Base-by-base conservation (phyloP, 257 asterid genomes). In the Thymus mandschuricus region DNA sequence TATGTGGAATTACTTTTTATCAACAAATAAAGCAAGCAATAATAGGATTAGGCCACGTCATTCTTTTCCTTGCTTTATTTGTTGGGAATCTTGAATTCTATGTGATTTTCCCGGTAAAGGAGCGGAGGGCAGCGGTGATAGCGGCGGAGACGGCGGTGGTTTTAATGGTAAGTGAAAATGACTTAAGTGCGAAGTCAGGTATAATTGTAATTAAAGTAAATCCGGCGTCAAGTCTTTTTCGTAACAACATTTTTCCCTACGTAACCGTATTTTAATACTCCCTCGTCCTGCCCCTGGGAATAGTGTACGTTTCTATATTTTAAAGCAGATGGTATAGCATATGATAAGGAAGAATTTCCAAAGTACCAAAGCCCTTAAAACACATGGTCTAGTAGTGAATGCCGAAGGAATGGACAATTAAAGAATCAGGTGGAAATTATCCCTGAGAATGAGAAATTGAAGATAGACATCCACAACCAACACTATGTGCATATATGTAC, bases 151-250 rank as follows among this genome's bases (percentile, higher is more conserved):
- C 27, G 48, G 61, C 51, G 45, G 50, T 57, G 55, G 27, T 54
- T 55, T 30, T 60, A 27, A 6, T 63, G 45, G 69, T n/a, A 41
- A 28, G 38, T 49, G 1, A n/a, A 33, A 67, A 34, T 45, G 10
- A 48, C 65, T 77, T 69, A 52, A 62, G 70, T 59, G 65, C 45
- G 44, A 81, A 78, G 87, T 51, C 75, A 80, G 75, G 90, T 64
- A 83, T 85, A 70, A 83, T 85, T 83, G 83, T 9, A 68, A 50
- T 60, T 70, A 28, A 83, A 79, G 84, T 76, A 66, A 87, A 81
- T 75, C 80, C 8, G 59, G 72, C 67, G 58, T 57, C 56, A 78
- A 82, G 83, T 73, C 49, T 70, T 70, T 76, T 57, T 10, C 59
- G 64, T 69, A 69, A 44, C n/a, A 62, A 34, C 52, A 40, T 31